Evolutionary conservation across 176 grass and related monocot species (phyloP).

Genomic region (Chloris gayana): DNA sequence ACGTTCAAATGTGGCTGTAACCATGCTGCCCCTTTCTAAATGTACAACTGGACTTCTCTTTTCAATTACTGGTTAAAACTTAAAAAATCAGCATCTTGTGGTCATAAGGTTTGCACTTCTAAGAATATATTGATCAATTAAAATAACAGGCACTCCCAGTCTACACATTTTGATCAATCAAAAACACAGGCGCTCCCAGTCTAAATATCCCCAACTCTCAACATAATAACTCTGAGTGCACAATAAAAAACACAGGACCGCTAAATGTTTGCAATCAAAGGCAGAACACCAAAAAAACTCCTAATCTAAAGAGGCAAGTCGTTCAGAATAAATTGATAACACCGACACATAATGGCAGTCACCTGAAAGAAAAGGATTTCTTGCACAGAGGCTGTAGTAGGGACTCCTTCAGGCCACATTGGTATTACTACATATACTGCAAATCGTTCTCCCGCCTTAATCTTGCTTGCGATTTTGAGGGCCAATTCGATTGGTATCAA

Average conservation of each 20-base stretch:
- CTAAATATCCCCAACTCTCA: background rate
- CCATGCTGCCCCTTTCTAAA: background rate
- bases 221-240: background rate
- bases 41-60: background rate
- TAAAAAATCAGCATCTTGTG: background rate
- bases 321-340: background rate
- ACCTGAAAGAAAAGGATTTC: conserved; percentile 99
- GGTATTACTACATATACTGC: conserved; percentile 96
- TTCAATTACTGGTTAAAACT: background rate
- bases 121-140: conserved; percentile 14
- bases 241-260: conserved; percentile 13
- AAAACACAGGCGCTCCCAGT: background rate
- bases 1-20: background rate
- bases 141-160: background rate
- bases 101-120: background rate
- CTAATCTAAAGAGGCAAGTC: background rate
- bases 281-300: background rate
- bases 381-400: conserved; percentile 71
- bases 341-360: conserved; percentile 30
- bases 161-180: conserved; percentile 13
- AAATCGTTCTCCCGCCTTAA: conserved; percentile 76
- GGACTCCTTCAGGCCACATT: conserved; percentile 98
- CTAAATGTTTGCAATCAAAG: background rate
- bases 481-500: conserved; percentile 94
- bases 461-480: conserved; percentile 91